phyloP scores from a whole-genome alignment of 768 basidiomycete genomes.

The Leccinum truebloodii region DNA sequence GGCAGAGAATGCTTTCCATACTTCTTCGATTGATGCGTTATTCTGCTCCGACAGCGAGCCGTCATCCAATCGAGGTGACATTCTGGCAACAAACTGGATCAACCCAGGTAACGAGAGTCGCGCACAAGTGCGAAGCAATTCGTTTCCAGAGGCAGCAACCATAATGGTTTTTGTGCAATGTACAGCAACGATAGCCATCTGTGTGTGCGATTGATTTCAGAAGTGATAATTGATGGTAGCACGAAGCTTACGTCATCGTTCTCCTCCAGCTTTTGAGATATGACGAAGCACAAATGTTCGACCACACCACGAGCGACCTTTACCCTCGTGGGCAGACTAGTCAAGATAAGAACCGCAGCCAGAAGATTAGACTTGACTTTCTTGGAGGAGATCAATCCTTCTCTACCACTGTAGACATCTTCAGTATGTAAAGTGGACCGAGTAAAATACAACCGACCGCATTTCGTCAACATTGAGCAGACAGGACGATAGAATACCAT shows the following conservation, averaged over 20 bases:
- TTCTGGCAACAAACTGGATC: constrained; percentile 75
- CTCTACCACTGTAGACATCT: constrained; percentile 60
- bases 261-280: constrained; percentile 77
- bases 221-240: background rate
- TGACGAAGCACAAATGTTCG: constrained; percentile 83
- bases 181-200: constrained; percentile 83
- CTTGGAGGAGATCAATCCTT: constrained; percentile 70
- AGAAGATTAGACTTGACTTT: constrained; percentile 92
- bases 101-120: constrained; percentile 76
- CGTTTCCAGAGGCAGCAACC: constrained; percentile 66
- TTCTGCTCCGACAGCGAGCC: constrained; percentile 56
- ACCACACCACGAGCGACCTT: constrained; percentile 72
- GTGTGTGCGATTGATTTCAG: constrained; percentile 32
- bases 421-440: constrained; percentile 5
- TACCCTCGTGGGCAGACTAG: constrained; percentile 66
- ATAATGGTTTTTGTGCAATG: constrained; percentile 90
- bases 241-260: constrained; percentile 56
- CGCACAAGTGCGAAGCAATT: constrained; percentile 69
- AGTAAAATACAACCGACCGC: constrained; percentile 55
- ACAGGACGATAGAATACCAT: constrained; percentile 85
- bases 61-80: constrained; percentile 63
- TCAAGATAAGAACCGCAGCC: constrained; percentile 82
- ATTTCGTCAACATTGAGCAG: constrained; percentile 88
- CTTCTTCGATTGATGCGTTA: constrained; percentile 67
- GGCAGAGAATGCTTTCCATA: constrained; percentile 76